Base-by-base conservation (phyloP, 495 filamentous ascomycete genomes). In the Xylona heveae region DNA sequence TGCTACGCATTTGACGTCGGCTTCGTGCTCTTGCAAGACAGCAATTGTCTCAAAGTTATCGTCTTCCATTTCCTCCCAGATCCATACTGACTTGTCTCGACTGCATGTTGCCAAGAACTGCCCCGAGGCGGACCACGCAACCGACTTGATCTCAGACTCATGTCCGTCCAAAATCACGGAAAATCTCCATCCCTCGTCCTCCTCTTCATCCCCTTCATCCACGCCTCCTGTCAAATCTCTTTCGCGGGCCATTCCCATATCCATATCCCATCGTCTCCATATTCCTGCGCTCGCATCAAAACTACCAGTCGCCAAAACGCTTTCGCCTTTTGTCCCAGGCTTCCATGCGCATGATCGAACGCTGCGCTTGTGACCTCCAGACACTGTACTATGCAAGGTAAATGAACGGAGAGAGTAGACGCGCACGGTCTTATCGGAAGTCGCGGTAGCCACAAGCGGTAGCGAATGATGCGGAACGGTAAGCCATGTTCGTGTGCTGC, bases 31-130 rank as follows among this genome's bases (percentile, higher is more conserved):
- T 51, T 73, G 75, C 51, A 94, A 61, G 34, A 97, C 85, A 0
- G 85, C 85, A 4, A 94, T 68, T 5, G 88, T 94, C 66, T 97
- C 88, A 48, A 78, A 94, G 38, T 93, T 84, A 45, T 92, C 85
- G 18, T 85, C 83, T 5, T 69, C 78, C 3, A 95, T 62, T 46
- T 93, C 84, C 51, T 97, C 88, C 88, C 88, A 97, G 30, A 97
- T 76, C 88, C 88, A 97, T n/a, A 97, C 78, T 15, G 68, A 74
- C 55, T 94, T 94, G 50, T 97, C 88, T 7, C 88, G 62, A 15
- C 68, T 73, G 46, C 83, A 95, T 0, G 84, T 93, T 4, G 88
- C 88, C 3, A 97, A 66, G 35, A 75, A 67, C 49, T 75, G 71
- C 0, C 82, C 81, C 0, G 70, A 73, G 0, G 81, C 65, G 2